These are phyloP conservation scores for Pichia phayaonensis DNA, from an alignment of 805 yeast genomes.

Conservation along the genomic window DNA sequence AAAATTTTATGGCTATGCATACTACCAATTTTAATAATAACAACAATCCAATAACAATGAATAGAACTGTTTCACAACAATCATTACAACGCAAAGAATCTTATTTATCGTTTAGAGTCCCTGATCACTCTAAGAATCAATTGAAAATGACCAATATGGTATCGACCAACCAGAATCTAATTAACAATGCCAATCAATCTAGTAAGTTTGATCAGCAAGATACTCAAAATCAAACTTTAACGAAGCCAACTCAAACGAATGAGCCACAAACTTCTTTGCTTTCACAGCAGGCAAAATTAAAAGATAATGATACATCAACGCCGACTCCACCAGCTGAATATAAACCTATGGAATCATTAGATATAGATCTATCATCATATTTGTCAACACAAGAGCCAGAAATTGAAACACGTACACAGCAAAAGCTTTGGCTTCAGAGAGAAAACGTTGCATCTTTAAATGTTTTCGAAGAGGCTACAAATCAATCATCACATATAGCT, in stretches of 20 bases:
- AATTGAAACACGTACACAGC: slow-evolving; percentile 70
- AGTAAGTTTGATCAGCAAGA: background rate
- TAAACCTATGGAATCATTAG: background rate
- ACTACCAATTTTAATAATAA: background rate
- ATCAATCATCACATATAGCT: slow-evolving; percentile 20
- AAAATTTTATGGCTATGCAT: background rate
- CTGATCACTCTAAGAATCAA: background rate
- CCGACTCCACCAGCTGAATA: background rate
- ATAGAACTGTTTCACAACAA: slow-evolving; percentile 9
- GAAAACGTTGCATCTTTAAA: slow-evolving; percentile 52
- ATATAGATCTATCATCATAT: slow-evolving; percentile 19
- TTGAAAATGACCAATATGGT: background rate
- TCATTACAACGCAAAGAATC: slow-evolving; percentile 17
- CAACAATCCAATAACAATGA: background rate
- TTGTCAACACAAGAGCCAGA: slow-evolving; percentile 31
- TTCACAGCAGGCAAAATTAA: slow-evolving; percentile 3
- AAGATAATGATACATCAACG: background rate
- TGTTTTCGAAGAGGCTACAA: slow-evolving; percentile 34
- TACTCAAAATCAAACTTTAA: background rate
- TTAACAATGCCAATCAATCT: background rate
- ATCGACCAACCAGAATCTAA: background rate
- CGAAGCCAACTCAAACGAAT: background rate
- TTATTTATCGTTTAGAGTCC: slow-evolving; percentile 12
- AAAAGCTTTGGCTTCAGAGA: slow-evolving; percentile 74
- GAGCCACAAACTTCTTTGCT: background rate